Evolutionary conservation across 345 rosid species (phyloP), one percentile per base, ranked within the genome.

Genomic region (Arabidopsis thaliana): DNA sequence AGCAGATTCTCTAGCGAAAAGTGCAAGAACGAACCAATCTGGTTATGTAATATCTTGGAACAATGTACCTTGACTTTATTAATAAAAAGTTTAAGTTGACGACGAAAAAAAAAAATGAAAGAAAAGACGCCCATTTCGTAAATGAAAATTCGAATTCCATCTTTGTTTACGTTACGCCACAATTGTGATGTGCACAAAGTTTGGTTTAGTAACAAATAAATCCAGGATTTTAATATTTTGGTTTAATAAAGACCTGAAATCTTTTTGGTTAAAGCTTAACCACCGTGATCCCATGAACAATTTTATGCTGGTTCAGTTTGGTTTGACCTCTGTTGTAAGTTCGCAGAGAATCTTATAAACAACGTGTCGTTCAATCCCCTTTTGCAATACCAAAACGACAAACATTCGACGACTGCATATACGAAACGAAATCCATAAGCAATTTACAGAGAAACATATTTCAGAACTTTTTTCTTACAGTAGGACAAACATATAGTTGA

Each of bases 381-480:
- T 8, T 8, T 14, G 1, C 52, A 3, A 22, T 25, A 37, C 28
- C 36, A 37, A 30, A 77, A 77, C 53, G 58, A 56, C 59, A 70
- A 45, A 63, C 71, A 62, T 61, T 61, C 49, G 50, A 3, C 13
- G 6, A 13, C 13, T 20, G 42, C 13, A 55, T 55, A 55, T 37
- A 46, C 59, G 16, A 68, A 61, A 69, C 70, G 2, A 49, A 61
- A 25, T 44, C 24, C 58, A 69, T 2, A 62, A 36, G 2, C 23
- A 48, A 28, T 36, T 16, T 74, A 58, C 72, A 65, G 24, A 28
- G n/a, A 9, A 36, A 37, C 66, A 74, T 13, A 66, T 59, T 11
- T 45, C 42, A 37, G 3, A 56, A 48, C 33, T 36, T 1, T 38
- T 14, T n/a, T n/a, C n/a, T n/a, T n/a, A n/a, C n/a, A n/a, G n/a